Base-by-base conservation (phyloP, 192 early-diverging fungal genomes). In the Pilaira anomala region DNA sequence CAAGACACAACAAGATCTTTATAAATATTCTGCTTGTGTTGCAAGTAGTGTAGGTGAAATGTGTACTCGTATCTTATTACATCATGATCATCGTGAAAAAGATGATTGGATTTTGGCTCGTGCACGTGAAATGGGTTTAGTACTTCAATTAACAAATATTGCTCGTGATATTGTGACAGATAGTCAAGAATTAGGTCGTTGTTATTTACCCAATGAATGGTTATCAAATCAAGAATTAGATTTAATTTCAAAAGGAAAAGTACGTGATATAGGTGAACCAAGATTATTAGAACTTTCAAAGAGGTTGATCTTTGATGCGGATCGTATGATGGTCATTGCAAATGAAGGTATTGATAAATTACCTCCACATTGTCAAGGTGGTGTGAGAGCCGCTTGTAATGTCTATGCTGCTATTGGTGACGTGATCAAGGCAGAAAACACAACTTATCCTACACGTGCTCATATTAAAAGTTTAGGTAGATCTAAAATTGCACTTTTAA, bases 91-190 rank as follows among this genome's bases (percentile, higher is more conserved):
- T 29, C 45, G 4, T n/a, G 59, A 39, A 24, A 52, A 50, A 12
- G 40, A 41, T 26, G 25, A 62, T 1, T 76, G 74, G 68, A 60
- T 61, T 19, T 52, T 63, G 1, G 33, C 62, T 0, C 30, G 68
- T 46, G 74, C 74, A 41, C 42, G 74, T 16, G 68, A 70, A 48
- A 76, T 76, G 74, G 74, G 74, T 0, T 55, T 69, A 33, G 68
- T 67, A 25, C 50, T 76, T 9, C 83, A 84, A 53, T 45, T 78
- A 18, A 73, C 76, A 19, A 84, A 84, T 60, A 81, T 80, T 57
- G 70, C 77, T 2, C 63, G 83, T 16, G 83, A 84, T 69, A 78
- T 78, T 45, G 63, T 84, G 7, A 79, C 80, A 2, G 80, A 76
- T 29, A 67, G 71, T 21, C 22, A 71, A 24, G 50, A 60, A 7